Conservation (phyloP, 352 stramenopile species). For the Globisporangium sylvaticum region DNA sequence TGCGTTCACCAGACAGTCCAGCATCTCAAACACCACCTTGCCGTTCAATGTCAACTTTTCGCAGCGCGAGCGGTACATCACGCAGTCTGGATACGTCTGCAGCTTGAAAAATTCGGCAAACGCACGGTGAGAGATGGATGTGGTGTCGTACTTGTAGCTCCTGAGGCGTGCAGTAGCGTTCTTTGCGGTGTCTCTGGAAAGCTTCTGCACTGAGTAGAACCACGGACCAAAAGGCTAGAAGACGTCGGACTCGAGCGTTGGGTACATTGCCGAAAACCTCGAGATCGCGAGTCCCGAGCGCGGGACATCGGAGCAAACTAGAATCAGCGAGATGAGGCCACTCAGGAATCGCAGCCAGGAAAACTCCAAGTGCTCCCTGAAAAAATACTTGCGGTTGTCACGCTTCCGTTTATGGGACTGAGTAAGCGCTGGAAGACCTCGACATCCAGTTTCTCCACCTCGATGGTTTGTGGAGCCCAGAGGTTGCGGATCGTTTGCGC, state of each 20-base stretch:
- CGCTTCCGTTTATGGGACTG: not conserved
- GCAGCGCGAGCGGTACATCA: conserved; percentile 26
- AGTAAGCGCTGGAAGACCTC: not conserved
- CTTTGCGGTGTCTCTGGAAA: conserved; percentile 1
- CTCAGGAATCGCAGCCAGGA: conserved; percentile 9
- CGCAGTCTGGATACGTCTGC: conserved; percentile 22
- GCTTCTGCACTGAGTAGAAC: conserved; percentile 1
- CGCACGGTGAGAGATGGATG: conserved; percentile 25
- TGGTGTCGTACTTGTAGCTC: conserved; percentile 43
- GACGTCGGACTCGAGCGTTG: conserved; percentile 27
- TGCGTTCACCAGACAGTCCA: conserved; percentile 27
- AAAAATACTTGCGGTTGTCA: not conserved
- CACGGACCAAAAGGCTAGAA: conserved; percentile 18
- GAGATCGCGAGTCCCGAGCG: conserved; percentile 28
- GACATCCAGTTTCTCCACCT: not conserved
- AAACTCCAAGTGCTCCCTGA: conserved; percentile 5
- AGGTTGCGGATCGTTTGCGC: conserved; percentile 4
- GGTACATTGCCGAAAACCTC: conserved; percentile 15
- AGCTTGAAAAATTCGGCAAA: conserved; percentile 21
- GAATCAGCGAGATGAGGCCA: conserved; percentile 19
- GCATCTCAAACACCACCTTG: conserved; percentile 25
- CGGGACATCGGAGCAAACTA: conserved; percentile 31
- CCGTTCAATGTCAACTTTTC: conserved; percentile 12
- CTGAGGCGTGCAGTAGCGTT: conserved; percentile 17
- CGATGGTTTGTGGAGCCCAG: not conserved